Percentiles rank a stretch among this genome's conserved stretches.
These are phyloP conservation scores for Aureobasidium subglaciale DNA, from an alignment of 2,329 filamentous ascomycete genomes.

Conservation along the genomic window DNA sequence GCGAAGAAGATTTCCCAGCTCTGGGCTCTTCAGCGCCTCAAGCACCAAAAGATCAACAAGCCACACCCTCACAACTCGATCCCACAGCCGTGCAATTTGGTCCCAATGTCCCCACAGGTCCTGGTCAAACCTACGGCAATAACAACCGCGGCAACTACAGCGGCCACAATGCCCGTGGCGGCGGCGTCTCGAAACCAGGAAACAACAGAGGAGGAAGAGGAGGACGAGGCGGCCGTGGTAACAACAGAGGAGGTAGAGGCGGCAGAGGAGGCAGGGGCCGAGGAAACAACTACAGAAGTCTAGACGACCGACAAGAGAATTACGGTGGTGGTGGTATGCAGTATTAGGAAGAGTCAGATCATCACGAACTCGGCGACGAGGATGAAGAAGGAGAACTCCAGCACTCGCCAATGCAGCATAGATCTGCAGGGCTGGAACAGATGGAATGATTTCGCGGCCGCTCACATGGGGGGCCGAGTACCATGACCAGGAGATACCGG, in stretches of 20 bases:
- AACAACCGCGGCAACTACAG: constrained; percentile 19
- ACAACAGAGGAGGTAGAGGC: constrained; percentile 34
- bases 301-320: constrained; percentile 36
- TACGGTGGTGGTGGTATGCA: constrained; percentile 31
- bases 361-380: too few species aligned
- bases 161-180: constrained; percentile 26
- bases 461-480: too few species aligned
- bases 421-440: too few species aligned
- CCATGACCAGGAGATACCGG: too few species aligned
- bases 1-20: constrained; percentile 42
- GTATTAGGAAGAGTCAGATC: constrained; percentile 27
- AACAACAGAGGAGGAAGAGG: too few species aligned
- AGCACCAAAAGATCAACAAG: constrained; percentile 22
- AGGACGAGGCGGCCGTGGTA: constrained; percentile 32
- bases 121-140: constrained; percentile 26
- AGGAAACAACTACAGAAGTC: constrained; percentile 33
- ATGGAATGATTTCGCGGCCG: too few species aligned
- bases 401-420: too few species aligned
- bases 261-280: constrained; percentile 24
- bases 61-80: constrained; percentile 20
- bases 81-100: constrained; percentile 12
- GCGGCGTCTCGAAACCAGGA: constrained; percentile 30
- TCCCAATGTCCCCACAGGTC: constrained; percentile 22
- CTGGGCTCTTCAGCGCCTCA: constrained; percentile 17
- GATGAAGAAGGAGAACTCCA: too few species aligned